Conservation (phyloP, 73 alveolate species). For the Tetrahymena thermophila region DNA sequence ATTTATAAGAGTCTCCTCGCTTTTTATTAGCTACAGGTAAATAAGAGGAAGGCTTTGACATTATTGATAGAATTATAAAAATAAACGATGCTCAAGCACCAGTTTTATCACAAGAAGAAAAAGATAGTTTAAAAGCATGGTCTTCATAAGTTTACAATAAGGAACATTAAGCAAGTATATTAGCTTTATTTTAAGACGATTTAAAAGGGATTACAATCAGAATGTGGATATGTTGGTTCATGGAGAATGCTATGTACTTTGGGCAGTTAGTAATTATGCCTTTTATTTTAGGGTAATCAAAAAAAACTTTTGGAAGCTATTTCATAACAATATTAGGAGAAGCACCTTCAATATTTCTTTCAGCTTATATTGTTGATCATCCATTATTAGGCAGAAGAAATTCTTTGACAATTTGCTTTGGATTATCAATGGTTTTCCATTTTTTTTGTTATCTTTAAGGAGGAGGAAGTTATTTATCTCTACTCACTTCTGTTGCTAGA, state of each 20-base stretch:
- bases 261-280: conserved; percentile 35
- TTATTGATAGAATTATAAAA: conserved; percentile 20
- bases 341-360: conserved; percentile 28
- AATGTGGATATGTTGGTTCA: not conserved
- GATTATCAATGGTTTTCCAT: conserved; percentile 23
- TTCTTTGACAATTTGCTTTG: conserved; percentile 12
- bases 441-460: conserved; percentile 8
- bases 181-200: not conserved
- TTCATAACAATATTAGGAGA: conserved; percentile 20
- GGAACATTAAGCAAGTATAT: not conserved
- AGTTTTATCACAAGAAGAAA: not conserved
- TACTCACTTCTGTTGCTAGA: conserved; percentile 4
- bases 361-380: conserved; percentile 9
- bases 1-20: conserved; percentile 29
- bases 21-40: conserved; percentile 26
- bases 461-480: conserved; percentile 14
- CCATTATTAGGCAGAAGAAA: conserved; percentile 39
- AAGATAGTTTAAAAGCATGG: not conserved
- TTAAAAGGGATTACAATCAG: not conserved
- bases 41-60: conserved; percentile 19
- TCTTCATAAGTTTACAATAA: not conserved
- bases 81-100: not conserved
- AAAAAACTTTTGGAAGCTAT: conserved; percentile 23
- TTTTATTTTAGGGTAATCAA: conserved; percentile 20
- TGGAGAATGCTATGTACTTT: conserved; percentile 23